Evolutionary conservation across 176 grass and related monocot genomes (phyloP).

Genomic region (Oryza glumipatula): DNA sequence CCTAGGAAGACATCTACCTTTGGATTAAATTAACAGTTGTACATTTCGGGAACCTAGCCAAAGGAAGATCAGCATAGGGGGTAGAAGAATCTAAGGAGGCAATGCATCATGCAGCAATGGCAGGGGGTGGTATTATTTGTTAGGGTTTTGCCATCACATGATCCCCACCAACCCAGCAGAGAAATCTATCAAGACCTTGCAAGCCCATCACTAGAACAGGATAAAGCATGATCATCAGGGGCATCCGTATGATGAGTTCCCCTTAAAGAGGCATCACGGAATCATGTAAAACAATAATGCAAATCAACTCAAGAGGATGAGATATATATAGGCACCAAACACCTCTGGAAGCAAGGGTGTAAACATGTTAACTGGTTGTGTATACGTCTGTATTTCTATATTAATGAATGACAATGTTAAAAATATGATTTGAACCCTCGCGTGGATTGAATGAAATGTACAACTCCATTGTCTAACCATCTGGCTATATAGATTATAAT

Average conservation of each 20-base stretch:
- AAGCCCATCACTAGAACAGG: conserved; percentile 49
- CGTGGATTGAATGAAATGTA: background rate
- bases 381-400: background rate
- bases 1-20: conserved; percentile 35
- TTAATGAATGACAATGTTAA: background rate
- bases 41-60: conserved; percentile 45
- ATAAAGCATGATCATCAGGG: conserved; percentile 52
- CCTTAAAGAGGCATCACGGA: conserved; percentile 59
- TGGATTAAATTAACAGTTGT: conserved; percentile 33
- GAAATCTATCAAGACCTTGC: conserved; percentile 57
- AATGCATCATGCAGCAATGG: conserved; percentile 19
- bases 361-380: background rate
- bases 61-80: conserved; percentile 53
- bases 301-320: background rate
- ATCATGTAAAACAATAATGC: background rate
- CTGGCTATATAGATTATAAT: background rate
- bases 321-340: background rate
- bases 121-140: conserved; percentile 24
- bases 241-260: conserved; percentile 55
- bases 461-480: background rate
- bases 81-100: conserved; percentile 45
- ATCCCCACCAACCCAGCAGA: conserved; percentile 79
- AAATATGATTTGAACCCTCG: background rate
- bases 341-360: background rate
- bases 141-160: conserved; percentile 54